Base-by-base conservation (phyloP, 441 rosid genomes). In the Omphalea diandra region DNA sequence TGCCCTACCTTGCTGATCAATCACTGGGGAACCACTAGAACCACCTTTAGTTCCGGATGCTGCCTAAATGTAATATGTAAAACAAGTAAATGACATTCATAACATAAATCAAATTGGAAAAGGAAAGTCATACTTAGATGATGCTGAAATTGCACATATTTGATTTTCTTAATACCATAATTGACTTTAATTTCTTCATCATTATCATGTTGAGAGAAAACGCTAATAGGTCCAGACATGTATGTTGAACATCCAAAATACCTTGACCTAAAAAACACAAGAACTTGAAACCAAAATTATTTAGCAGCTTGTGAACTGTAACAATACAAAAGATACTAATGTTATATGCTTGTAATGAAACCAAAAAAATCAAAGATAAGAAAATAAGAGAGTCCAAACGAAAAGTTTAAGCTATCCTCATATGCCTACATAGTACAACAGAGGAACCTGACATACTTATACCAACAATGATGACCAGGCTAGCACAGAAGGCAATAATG, bases 1-100 rank as follows among this genome's bases (percentile, higher is more conserved):
- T 27, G 96, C 97, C 82, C 89, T 87, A 65, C 98, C 99, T 87
- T 88, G 90, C 85, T 91, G 85, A 83, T 96, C 94, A 76, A 96
- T 90, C 77, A 93, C 97, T 8, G 98, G 98, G 69, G 98, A 96
- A 74, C 99, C 99, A 83, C 99, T 96, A 71, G 99, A 96, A 62
- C 99, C 99, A 76, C 97, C 96, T 81, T 89, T 93, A 35, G 98
- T 93, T 73, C 99, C 99, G 6, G 96, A 93, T 68, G 97, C 99
- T 73, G 98, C 99, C 99, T 93, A 78, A 58, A 77, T 76, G 46
- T 71, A 33, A 43, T 53, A 1, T 52, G 20, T 11, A 43, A 32
- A 40, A 53, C 31, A 67, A n/a, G 7, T 46, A 36, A 65, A 26
- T n/a, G 14, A 61, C 24, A 68, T n/a, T n/a, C 3, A 3, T 43